Evolutionary conservation across 169 alveolate species (phyloP), one percentile per base, ranked within the genome.

Genomic region (Neospora caninum): DNA sequence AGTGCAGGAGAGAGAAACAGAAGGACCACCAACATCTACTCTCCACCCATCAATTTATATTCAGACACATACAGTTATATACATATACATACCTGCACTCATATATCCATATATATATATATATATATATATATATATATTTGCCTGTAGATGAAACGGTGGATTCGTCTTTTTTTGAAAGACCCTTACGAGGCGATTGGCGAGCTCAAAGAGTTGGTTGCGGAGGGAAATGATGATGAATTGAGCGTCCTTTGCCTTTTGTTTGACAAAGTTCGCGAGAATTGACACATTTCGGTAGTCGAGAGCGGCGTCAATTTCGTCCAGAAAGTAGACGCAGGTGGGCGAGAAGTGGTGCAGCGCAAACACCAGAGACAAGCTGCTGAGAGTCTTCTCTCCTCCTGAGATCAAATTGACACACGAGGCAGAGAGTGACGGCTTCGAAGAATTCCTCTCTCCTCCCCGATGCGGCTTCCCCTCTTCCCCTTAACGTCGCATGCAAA

Each of bases 291-390:
- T 99, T 92, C 99, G 98, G 96, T 98, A 98, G 95, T 99, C 99
- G n/a, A 99, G 97, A 29, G 99, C 99, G 7, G 99, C 99, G 96
- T 99, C 99, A 25, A 99, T 99, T 96, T 99, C 99, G 94, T 99
- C 99, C 99, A 99, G 98, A 96, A 99, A 99, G 96, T 99, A 99
- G 69, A 99, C 96, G 2, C 99, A 99, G 43, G 99, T 98, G 6
- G 99, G 99, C 95, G 98, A 98, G 96, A 97, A 99, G 94, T 98
- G 98, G 97, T 99, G 99, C 43, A 99, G 96, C 73, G 99, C 99
- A 95, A 99, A 99, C 16, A 99, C 99, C 94, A 99, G 97, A 25
- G 99, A 98, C 36, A 99, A 96, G 43, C 99, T 98, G 84, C 99
- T 96, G 45, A 99, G 95, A 29, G 99, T 99, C 96, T 99, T 99